Evolutionary conservation across 2,329 filamentous ascomycete species (phyloP).

Genomic region (Xylariaceae sp.): DNA sequence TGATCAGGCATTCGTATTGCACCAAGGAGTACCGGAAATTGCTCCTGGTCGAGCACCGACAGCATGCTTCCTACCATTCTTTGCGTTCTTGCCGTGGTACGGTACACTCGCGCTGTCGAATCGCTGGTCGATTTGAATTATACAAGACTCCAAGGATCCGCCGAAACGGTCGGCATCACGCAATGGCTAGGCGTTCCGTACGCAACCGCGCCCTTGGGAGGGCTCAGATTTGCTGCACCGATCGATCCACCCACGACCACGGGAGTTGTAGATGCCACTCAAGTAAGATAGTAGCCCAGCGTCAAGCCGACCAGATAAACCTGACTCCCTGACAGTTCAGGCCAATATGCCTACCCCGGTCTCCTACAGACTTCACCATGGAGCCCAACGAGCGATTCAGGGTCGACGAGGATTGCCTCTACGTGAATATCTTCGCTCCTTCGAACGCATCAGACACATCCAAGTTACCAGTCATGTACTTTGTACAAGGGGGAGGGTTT

Average conservation of each 20-base stretch:
- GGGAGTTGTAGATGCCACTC: background rate
- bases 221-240: conserved; percentile 48
- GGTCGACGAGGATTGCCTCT: conserved; percentile 39
- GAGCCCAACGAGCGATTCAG: conserved; percentile 2
- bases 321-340: background rate
- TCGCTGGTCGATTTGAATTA: conserved; percentile 37
- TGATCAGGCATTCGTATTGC: no score
- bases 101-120: background rate
- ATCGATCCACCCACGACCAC: conserved; percentile 31
- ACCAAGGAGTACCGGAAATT: no score
- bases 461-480: conserved; percentile 50
- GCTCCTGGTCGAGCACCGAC: no score
- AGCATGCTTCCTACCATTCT: background rate
- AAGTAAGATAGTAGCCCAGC: background rate
- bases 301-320: background rate
- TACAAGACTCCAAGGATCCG: conserved; percentile 37
- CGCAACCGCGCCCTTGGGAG: conserved; percentile 45
- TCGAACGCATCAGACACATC: conserved; percentile 32
- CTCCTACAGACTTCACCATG: background rate
- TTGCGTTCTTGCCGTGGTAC: background rate
- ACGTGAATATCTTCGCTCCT: conserved; percentile 41
- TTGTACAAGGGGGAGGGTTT: conserved; percentile 45
- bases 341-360: background rate
- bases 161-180: conserved; percentile 30
- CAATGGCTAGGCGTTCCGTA: conserved; percentile 48